These are phyloP conservation scores for Arctium lappa DNA, from an alignment of 129 eudicot species.

Conservation along the genomic window DNA sequence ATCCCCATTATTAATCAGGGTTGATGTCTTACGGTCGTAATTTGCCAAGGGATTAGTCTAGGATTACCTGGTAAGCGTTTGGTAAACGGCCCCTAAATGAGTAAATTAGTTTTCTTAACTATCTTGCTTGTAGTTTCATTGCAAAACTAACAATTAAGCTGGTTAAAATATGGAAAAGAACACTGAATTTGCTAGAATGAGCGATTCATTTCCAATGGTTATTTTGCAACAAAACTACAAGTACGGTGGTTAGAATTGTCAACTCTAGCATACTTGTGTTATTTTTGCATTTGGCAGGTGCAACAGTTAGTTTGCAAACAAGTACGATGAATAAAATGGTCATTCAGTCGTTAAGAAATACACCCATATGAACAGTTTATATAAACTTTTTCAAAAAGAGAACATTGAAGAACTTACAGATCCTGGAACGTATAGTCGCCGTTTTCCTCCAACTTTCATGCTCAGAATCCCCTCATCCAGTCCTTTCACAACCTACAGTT, in stretches of 20 bases:
- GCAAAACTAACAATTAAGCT: not conserved
- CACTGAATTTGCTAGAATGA: not conserved
- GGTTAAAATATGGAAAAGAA: not conserved
- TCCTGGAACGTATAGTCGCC: slow-evolving; percentile 93
- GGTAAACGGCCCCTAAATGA: too few relatives aligned
- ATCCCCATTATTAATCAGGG: too few relatives aligned
- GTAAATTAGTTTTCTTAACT: not conserved
- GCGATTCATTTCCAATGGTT: not conserved
- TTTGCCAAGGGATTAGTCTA: too few relatives aligned
- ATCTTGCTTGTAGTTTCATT: too few relatives aligned
- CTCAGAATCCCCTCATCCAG: slow-evolving; percentile 92
- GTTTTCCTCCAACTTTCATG: slow-evolving; percentile 97
- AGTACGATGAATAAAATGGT: not conserved
- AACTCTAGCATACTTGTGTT: not conserved
- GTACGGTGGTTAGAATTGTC: not conserved
- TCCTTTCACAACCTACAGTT: slow-evolving; percentile 84
- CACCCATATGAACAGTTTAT: not conserved
- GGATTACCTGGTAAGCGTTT: too few relatives aligned
- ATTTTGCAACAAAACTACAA: not conserved
- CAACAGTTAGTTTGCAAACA: not conserved
- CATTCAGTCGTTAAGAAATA: not conserved
- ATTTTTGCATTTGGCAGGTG: not conserved
- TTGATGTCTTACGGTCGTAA: too few relatives aligned
- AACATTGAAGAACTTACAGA: slow-evolving; percentile 48
- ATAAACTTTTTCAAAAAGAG: not conserved